phyloP scores from a whole-genome alignment of 1,139 yeast species.

The Kurtzmaniella natalensis region DNA sequence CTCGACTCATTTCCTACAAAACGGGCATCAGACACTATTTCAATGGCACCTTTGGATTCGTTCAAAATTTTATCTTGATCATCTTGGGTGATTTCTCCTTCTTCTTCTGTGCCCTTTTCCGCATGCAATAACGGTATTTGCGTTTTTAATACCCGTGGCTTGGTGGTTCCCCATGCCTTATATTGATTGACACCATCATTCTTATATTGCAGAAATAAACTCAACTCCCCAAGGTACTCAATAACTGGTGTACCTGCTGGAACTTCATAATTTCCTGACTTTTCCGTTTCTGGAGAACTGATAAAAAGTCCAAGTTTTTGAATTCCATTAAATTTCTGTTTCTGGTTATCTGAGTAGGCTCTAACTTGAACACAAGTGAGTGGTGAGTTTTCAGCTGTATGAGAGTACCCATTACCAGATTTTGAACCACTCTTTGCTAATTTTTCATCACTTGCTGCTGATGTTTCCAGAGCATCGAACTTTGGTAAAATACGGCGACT shows the following conservation, averaged over 20 bases:
- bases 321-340: conserved; percentile 68
- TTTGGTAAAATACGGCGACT: conserved; percentile 30
- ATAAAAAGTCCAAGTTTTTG: conserved; percentile 64
- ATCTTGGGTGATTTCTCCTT: no score
- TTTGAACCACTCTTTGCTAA: conserved; percentile 11
- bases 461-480: conserved; percentile 8
- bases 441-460: conserved; percentile 17
- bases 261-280: conserved; percentile 19
- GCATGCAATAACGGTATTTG: conserved; percentile 19
- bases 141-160: conserved; percentile 61
- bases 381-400: no score
- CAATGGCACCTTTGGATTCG: conserved; percentile 19
- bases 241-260: conserved; percentile 51
- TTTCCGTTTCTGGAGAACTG: conserved; percentile 19
- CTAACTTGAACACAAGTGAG: conserved; percentile 36
- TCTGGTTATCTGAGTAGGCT: conserved; percentile 50
- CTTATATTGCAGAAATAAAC: conserved; percentile 57
- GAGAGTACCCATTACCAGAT: conserved; percentile 13
- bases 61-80: no score
- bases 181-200: conserved; percentile 72
- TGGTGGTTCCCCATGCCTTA: conserved; percentile 75
- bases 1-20: conserved; percentile 73
- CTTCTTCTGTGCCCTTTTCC: conserved; percentile 19
- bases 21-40: conserved; percentile 73
- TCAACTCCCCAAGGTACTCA: conserved; percentile 73